These are phyloP conservation scores for Diospyros lotus DNA, from an alignment of 148 eudicot species.

Conservation along the genomic window DNA sequence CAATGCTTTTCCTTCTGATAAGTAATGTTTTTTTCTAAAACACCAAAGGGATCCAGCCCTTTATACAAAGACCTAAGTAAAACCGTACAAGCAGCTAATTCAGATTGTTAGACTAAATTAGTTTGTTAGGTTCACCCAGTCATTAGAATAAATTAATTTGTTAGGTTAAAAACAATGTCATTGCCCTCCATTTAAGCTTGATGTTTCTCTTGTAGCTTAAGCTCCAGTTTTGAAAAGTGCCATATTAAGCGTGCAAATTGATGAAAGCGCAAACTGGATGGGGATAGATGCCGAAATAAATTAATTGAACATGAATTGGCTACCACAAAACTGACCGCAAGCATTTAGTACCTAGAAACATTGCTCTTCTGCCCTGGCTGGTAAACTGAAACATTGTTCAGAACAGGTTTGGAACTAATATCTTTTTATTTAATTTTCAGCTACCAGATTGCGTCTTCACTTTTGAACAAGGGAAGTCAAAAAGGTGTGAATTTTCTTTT, in stretches of 20 bases:
- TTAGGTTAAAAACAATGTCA: too few species aligned
- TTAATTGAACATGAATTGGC: neutral
- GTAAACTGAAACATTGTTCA: neutral
- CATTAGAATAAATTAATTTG: too few species aligned
- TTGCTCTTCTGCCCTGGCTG: neutral
- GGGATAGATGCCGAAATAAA: neutral
- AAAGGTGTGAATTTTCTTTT: constrained; percentile 37
- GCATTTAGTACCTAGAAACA: neutral
- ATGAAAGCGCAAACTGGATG: neutral
- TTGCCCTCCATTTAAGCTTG: too few species aligned
- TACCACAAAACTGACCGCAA: neutral
- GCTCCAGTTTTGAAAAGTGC: too few species aligned
- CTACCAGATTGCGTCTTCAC: constrained; percentile 63
- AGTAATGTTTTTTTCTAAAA: too few species aligned
- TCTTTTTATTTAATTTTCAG: constrained; percentile 22
- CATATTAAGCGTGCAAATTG: neutral
- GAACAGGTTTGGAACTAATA: neutral
- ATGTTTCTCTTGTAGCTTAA: too few species aligned
- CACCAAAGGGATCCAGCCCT: too few species aligned
- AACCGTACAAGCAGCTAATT: too few species aligned
- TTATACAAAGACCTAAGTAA: too few species aligned
- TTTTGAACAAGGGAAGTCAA: constrained; percentile 80
- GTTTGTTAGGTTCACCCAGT: too few species aligned
- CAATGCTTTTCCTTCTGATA: too few species aligned
- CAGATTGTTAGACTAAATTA: too few species aligned